Percentiles rank a stretch among this genome's conserved stretches.
Evolutionary conservation across 2,329 filamentous ascomycete species (phyloP).

Genomic region (Fusarium sp.): DNA sequence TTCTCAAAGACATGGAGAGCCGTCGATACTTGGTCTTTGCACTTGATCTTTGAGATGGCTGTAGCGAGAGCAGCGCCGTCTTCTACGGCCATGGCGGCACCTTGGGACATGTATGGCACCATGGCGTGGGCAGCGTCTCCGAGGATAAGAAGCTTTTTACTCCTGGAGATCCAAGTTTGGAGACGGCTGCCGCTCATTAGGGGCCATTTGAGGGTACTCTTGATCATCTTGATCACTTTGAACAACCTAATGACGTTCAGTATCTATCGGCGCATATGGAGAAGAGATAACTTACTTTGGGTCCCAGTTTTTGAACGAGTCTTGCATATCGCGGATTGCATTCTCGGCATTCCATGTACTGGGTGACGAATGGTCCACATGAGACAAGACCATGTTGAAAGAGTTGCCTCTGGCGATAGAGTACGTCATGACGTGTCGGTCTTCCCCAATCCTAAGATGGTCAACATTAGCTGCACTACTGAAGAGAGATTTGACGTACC

Average conservation of each 20-base stretch:
- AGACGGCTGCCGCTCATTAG: background rate
- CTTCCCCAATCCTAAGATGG: background rate
- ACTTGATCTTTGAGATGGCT: background rate
- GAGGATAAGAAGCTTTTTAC: background rate
- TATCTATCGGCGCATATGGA: fast-evolving
- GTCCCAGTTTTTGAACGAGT: background rate
- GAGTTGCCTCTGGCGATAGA: background rate
- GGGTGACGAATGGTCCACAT: background rate
- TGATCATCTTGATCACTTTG: conserved; percentile 1
- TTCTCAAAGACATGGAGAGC: background rate
- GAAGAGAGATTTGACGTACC: background rate
- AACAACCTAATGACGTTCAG: background rate
- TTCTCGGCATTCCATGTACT: background rate
- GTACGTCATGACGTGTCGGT: conserved; percentile 5
- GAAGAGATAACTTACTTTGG: background rate
- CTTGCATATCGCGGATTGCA: background rate
- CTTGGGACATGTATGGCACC: conserved; percentile 12
- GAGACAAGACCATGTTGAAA: conserved; percentile 6
- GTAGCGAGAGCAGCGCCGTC: background rate
- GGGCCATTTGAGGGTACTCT: background rate
- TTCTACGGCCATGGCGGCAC: conserved; percentile 11
- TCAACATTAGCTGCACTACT: background rate
- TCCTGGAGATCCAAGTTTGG: background rate
- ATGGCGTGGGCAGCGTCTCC: conserved; percentile 9
- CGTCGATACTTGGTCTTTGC: background rate